Evolutionary conservation across 768 basidiomycete species (phyloP), one percentile per base, ranked within the genome.

Genomic region (Boletus barrowsii): DNA sequence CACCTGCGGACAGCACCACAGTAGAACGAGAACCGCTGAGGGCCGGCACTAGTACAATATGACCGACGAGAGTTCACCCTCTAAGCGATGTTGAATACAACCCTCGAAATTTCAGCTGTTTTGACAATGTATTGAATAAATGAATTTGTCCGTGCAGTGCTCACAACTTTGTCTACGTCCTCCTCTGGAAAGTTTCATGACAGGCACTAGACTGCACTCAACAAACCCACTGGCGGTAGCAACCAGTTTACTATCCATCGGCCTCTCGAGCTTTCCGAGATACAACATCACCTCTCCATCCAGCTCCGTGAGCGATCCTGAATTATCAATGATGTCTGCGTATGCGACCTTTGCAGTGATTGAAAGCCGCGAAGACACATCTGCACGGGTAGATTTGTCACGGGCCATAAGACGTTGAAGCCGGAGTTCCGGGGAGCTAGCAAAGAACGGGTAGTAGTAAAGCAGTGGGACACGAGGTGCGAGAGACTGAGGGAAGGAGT

Each of bases 281-380:
- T 88, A 69, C 56, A 55, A 51, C 71, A 56, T 58, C 42, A 66
- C 62, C 30, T 72, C 64, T 24, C 79, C 78, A 35, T 86, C 76
- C 10, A 98, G 75, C 54, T 94, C 92, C 35, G 78, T 69, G 9
- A 75, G 73, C 0, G 86, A 76, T 2, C 93, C 92, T 7, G 90
- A 91, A 68, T 98, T 98, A 72, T 98, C 94, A 32, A 98, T 67
- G 46, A 83, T 66, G 65, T 95, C 92, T 4, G 93, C 95, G 57
- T 90, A 94, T n/a, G 74, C 62, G 5, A 93, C 75, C 68, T 98
- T 99, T 35, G 83, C 76, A 1, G 81, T 64, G 42, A 97, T 88
- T 0, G 93, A 80, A 45, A 93, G 71, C 69, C 98, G 96, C 0
- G 95, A 72, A 32, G 76, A 72, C 0, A 96, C 97, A 24, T 87